phyloP scores from a whole-genome alignment of 2,329 filamentous ascomycete species.

The Knufia petricola region DNA sequence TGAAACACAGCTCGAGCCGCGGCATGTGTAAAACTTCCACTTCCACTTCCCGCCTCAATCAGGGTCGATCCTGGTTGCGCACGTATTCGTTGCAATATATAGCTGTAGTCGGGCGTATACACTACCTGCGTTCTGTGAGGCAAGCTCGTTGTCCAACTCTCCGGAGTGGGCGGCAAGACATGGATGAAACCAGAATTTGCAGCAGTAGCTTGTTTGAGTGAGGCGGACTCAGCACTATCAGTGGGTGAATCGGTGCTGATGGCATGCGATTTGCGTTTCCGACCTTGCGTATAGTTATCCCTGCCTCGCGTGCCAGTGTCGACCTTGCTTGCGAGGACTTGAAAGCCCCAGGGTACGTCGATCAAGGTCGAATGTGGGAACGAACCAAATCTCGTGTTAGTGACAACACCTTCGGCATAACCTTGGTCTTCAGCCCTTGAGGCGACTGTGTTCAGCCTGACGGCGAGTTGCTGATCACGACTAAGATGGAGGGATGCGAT shows the following conservation, averaged over 20 bases:
- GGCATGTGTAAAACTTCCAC: conserved; percentile 44
- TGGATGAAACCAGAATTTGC: conserved; percentile 41
- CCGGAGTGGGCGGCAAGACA: conserved; percentile 40
- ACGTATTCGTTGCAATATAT: conserved; percentile 40
- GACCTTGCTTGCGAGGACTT: conserved; percentile 79
- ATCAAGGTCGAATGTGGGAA: conserved; percentile 73
- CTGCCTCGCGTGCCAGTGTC: conserved; percentile 83
- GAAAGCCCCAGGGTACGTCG: conserved; percentile 77
- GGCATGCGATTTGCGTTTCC: conserved; percentile 38
- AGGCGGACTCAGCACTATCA: conserved; percentile 17
- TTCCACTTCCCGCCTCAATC: conserved; percentile 44
- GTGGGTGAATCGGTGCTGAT: conserved; percentile 27
- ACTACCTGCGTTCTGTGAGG: conserved; percentile 45
- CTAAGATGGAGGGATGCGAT: conserved; percentile 82
- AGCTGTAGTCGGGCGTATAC: conserved; percentile 46
- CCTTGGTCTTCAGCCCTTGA: conserved; percentile 54
- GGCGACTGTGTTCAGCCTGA: conserved; percentile 52
- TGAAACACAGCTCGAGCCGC: conserved; percentile 41
- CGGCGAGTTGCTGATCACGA: conserved; percentile 71
- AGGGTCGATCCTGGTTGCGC: conserved; percentile 37
- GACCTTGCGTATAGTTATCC: conserved; percentile 47
- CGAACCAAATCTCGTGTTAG: conserved; percentile 90
- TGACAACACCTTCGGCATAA: conserved; percentile 65
- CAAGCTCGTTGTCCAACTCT: conserved; percentile 42
- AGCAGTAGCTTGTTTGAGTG: conserved; percentile 28